These are phyloP conservation scores for Chaetomium globosum DNA, from an alignment of 2,329 filamentous ascomycete species.

Conservation along the genomic window DNA sequence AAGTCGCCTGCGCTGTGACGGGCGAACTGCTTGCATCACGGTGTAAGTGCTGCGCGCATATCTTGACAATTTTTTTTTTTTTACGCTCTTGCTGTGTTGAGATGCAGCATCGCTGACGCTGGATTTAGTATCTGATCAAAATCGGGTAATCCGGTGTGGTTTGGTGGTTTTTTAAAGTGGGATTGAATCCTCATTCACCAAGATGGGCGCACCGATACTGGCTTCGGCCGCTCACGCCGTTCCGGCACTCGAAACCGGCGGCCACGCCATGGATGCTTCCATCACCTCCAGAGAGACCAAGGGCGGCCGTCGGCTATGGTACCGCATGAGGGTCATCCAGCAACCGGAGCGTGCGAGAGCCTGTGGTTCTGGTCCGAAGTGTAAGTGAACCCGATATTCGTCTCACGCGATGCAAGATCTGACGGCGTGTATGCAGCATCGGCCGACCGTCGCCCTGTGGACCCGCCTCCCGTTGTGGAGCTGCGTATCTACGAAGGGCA, in stretches of 20 bases:
- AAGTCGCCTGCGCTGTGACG: constrained; percentile 7
- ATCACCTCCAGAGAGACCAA: constrained; percentile 62
- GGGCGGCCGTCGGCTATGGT: constrained; percentile 76
- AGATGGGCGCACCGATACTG: constrained; percentile 36
- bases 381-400: constrained; percentile 55
- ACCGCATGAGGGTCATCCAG: constrained; percentile 83
- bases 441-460: constrained; percentile 87
- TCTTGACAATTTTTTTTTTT: constrained; percentile 19
- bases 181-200: constrained; percentile 15
- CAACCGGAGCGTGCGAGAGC: constrained; percentile 92
- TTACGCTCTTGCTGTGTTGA: constrained; percentile 18
- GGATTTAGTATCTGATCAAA: background rate
- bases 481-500: constrained; percentile 79
- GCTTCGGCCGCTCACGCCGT: constrained; percentile 35
- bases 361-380: constrained; percentile 93
- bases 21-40: constrained; percentile 11
- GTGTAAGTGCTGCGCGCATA: constrained; percentile 23
- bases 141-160: background rate
- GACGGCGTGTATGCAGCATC: constrained; percentile 62
- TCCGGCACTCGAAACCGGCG: constrained; percentile 30
- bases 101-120: background rate
- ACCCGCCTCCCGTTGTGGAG: constrained; percentile 92
- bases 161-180: constrained; percentile 7
- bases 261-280: constrained; percentile 30
- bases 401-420: constrained; percentile 11